A percentile compares a stretch with the other conserved stretches of the same genome.
phyloP scores from a whole-genome alignment of 768 basidiomycete species.

The Lactarius sp. region DNA sequence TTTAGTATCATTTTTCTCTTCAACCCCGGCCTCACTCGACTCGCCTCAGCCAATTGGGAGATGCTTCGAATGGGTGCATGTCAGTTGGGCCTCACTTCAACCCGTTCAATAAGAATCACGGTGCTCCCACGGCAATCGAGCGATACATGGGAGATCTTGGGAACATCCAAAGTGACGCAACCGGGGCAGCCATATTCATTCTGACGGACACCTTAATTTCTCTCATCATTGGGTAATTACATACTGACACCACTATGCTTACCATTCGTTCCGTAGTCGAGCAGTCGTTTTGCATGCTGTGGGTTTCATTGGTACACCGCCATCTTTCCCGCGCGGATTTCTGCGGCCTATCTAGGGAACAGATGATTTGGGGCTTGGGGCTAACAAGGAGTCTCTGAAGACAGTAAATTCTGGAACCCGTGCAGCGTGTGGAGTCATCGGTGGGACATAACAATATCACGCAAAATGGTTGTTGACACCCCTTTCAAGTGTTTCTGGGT shows the following conservation, averaged over 20 bases:
- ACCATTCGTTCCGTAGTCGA: conserved; percentile 39
- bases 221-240: conserved; percentile 64
- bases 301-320: conserved; percentile 25
- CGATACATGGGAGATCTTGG: conserved; percentile 77
- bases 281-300: conserved; percentile 73
- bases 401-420: conserved; percentile 76
- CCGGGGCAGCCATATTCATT: conserved; percentile 53
- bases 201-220: conserved; percentile 59
- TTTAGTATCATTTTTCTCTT: too few relatives aligned
- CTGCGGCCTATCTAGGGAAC: conserved; percentile 44
- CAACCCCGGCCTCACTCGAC: too few relatives aligned
- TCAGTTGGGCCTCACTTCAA: conserved; percentile 79
- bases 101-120: conserved; percentile 60
- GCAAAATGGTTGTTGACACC: background rate
- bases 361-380: conserved; percentile 78
- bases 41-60: conserved; percentile 46
- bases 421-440: conserved; percentile 79
- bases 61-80: conserved; percentile 58
- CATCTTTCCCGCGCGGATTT: too few relatives aligned
- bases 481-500: background rate
- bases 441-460: conserved; percentile 32
- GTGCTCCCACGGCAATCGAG: conserved; percentile 48
- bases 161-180: conserved; percentile 58
- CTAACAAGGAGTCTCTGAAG: conserved; percentile 61
- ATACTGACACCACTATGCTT: background rate